Base-by-base conservation (phyloP, 208 protist species). In the Porcisia hertigi region DNA sequence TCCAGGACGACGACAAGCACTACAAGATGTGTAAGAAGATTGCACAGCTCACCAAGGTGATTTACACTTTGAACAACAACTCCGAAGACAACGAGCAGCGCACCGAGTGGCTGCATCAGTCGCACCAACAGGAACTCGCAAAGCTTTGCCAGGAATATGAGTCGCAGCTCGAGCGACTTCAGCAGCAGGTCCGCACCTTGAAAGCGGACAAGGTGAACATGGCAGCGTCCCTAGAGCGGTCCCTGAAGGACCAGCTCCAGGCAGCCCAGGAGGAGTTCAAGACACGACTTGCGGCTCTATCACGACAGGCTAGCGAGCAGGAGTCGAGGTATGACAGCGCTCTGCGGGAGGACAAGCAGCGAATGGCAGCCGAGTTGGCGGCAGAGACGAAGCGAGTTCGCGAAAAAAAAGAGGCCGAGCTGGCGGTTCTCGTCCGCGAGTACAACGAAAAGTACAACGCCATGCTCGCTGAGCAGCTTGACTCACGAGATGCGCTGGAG, bases 11-110 rank as follows among this genome's bases (percentile, higher is more conserved):
- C 3, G 95, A 98, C 71, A 88, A 95, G 80, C 86, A 98, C 73
- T 95, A 94, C 62, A 98, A 97, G 72, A 98, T 98, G 95, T 96
- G 90, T 89, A 99, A 99, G 74, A 99, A 99, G 86, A 98, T 99
- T 77, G 98, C 98, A 14, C 97, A 99, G 83, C 90, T 99, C 43
- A 99, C 98, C 3, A 98, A 99, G 74, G 98, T 99, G 1, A 98
- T 99, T 57, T 99, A 98, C 85, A 97, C 98, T 20, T 87, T 99
- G 30, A 98, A 99, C 80, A 98, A 94, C 55, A 88, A 94, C 52
- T 97, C 95, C 55, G 97, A 99, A 77, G 98, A 99, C 78, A 92
- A 97, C 72, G 96, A 98, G 49, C 84, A 86, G 71, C 88, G 97
- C 36, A 81, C 91, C 18, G 76, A 88, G 47, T 89, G 86, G 75